These are phyloP conservation scores for Macrolepiota albuminosa DNA, from an alignment of 768 basidiomycete genomes.

Conservation along the genomic window DNA sequence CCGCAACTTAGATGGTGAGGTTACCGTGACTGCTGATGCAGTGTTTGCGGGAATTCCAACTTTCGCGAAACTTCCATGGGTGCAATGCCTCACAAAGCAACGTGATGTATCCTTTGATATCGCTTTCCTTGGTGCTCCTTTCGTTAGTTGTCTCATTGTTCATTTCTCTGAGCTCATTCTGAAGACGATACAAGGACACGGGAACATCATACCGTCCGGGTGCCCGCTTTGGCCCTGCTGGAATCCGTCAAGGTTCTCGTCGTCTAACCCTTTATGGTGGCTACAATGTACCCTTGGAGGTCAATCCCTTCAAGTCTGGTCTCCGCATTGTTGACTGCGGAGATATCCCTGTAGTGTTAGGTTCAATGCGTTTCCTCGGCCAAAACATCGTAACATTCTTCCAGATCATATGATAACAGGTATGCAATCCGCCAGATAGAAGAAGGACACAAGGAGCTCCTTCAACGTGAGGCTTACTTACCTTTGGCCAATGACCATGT, in stretches of 20 bases:
- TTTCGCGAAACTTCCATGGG: constrained; percentile 86
- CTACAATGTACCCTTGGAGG: constrained; percentile 69
- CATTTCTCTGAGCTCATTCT: not conserved
- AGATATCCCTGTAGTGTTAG: constrained; percentile 67
- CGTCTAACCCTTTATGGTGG: constrained; percentile 72
- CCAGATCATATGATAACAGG: constrained; percentile 69
- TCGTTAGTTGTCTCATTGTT: constrained; percentile 37
- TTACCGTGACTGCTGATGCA: constrained; percentile 58
- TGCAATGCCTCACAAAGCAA: constrained; percentile 68
- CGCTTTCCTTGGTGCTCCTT: constrained; percentile 77
- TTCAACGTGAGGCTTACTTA: constrained; percentile 59
- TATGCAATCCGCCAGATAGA: constrained; percentile 73
- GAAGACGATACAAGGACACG: constrained; percentile 42
- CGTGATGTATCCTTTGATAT: constrained; percentile 63
- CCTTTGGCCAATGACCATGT: constrained; percentile 58
- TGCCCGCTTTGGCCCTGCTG: constrained; percentile 82
- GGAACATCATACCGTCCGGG: constrained; percentile 78
- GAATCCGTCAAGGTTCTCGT: constrained; percentile 75
- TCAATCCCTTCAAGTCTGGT: constrained; percentile 69
- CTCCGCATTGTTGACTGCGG: constrained; percentile 73
- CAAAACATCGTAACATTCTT: not conserved
- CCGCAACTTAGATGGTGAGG: constrained; percentile 51
- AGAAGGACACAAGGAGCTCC: constrained; percentile 61
- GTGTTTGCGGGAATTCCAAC: constrained; percentile 81
- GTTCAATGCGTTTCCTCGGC: constrained; percentile 7